These are phyloP conservation scores for Ustilago cynodontis DNA, from an alignment of 1,284 basidiomycete genomes.

Conservation along the genomic window DNA sequence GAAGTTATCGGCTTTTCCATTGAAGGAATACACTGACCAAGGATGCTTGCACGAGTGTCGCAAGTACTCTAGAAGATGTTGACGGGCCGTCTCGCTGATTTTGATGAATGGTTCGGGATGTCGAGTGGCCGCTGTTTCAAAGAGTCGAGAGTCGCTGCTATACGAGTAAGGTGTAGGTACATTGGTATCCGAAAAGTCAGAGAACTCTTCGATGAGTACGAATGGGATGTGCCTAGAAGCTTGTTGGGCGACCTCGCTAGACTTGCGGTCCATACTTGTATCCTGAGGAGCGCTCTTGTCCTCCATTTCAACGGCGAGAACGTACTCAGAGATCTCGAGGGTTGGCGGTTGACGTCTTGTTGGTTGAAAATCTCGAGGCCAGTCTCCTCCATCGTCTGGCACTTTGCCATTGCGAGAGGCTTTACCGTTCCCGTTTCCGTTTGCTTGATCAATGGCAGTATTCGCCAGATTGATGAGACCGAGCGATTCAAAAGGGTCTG, in stretches of 20 bases:
- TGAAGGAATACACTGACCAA: conserved; percentile 29
- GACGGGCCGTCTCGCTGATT: conserved; percentile 15
- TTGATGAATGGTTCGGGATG: background rate
- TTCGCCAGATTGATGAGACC: conserved; percentile 27
- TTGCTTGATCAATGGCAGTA: conserved; percentile 15
- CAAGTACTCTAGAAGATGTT: conserved; percentile 19
- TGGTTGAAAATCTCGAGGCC: conserved; percentile 26
- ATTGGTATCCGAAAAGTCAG: conserved; percentile 6
- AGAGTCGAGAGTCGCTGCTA: background rate
- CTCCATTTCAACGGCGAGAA: conserved; percentile 10
- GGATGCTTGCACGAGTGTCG: conserved; percentile 30
- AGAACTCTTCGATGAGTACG: conserved; percentile 22
- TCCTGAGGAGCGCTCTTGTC: background rate
- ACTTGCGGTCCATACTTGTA: background rate
- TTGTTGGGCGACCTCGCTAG: background rate
- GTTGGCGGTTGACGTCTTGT: conserved; percentile 21
- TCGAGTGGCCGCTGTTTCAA: background rate
- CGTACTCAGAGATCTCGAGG: conserved; percentile 13
- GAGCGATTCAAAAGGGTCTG: conserved; percentile 23
- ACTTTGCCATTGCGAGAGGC: background rate
- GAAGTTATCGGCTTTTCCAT: conserved; percentile 9
- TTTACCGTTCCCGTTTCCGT: conserved; percentile 9
- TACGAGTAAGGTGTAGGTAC: background rate
- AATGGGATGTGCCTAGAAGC: conserved; percentile 9
- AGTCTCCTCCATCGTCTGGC: conserved; percentile 12